These are phyloP conservation scores for Boletus reticulatus DNA, from an alignment of 768 basidiomycete species.

Conservation along the genomic window DNA sequence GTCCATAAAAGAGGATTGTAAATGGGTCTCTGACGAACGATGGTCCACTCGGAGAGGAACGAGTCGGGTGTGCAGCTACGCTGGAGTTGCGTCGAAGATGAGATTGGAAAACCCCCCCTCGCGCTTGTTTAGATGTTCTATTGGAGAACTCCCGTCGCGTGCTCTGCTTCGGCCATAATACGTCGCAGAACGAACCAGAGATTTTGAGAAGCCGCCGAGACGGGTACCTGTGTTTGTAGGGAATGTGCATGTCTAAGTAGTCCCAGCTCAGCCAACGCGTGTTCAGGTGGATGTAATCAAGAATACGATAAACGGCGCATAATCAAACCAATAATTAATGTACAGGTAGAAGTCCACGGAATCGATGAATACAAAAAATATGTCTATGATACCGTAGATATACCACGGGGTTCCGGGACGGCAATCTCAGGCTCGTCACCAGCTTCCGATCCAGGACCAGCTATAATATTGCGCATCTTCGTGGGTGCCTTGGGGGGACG, in stretches of 20 bases:
- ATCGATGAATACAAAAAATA: conserved; percentile 3
- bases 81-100: not conserved
- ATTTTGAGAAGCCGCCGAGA: not conserved
- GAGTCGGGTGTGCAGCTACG: not conserved
- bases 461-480: conserved; percentile 64
- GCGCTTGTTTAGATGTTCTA: not conserved
- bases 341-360: conserved; percentile 5
- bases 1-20: conserved; percentile 84
- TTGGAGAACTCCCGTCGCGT: not conserved
- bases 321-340: conserved; percentile 7
- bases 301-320: conserved; percentile 3
- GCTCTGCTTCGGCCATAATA: not conserved
- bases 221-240: not conserved
- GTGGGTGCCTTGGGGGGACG: conserved; percentile 51
- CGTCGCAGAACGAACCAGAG: not conserved
- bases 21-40: conserved; percentile 38
- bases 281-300: conserved; percentile 4
- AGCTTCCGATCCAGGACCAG: conserved; percentile 49
- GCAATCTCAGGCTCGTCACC: conserved; percentile 46
- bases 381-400: conserved; percentile 20
- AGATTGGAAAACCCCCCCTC: not conserved
- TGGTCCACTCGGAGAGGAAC: not conserved
- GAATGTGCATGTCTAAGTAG: conserved; percentile 3
- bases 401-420: conserved; percentile 15
- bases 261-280: too few relatives aligned